A percentile compares a stretch with the other conserved stretches of the same genome.
Conservation (phyloP, 208 protist genomes). For the Trichomonas tenax region DNA sequence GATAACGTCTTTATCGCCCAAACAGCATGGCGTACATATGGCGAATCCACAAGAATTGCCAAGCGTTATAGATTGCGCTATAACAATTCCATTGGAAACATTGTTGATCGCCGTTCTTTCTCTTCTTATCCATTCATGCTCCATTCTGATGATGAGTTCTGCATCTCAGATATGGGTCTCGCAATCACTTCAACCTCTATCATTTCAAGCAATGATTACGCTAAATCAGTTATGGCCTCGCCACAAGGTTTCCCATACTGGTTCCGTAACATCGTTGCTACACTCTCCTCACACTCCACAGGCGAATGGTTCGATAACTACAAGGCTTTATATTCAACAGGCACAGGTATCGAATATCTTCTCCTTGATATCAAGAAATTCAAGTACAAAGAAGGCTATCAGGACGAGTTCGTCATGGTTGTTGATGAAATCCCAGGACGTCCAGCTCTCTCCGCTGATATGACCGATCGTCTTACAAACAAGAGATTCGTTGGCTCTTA, state of each 20-base stretch:
- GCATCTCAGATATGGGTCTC: not conserved
- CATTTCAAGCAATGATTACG: not conserved
- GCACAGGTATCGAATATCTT: not conserved
- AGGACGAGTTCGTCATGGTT: not conserved
- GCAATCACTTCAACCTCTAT: not conserved
- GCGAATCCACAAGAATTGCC: not conserved
- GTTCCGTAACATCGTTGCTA: not conserved
- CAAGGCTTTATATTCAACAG: not conserved
- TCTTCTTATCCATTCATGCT: not conserved
- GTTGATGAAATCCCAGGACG: not conserved
- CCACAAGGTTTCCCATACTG: not conserved
- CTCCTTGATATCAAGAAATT: not conserved
- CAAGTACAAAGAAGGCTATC: not conserved
- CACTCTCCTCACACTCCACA: not conserved
- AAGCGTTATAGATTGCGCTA: not conserved
- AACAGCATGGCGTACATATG: not conserved
- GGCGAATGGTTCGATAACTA: not conserved
- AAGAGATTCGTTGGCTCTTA: not conserved
- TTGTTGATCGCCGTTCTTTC: not conserved
- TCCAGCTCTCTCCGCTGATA: not conserved
- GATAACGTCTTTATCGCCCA: not conserved
- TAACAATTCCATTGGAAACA: not conserved
- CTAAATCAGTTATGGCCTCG: not conserved
- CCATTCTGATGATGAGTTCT: not conserved
- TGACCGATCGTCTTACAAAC: not conserved